Evolutionary conservation across 2,329 filamentous ascomycete genomes (phyloP).

Genomic region (Trichoderma polysporum): DNA sequence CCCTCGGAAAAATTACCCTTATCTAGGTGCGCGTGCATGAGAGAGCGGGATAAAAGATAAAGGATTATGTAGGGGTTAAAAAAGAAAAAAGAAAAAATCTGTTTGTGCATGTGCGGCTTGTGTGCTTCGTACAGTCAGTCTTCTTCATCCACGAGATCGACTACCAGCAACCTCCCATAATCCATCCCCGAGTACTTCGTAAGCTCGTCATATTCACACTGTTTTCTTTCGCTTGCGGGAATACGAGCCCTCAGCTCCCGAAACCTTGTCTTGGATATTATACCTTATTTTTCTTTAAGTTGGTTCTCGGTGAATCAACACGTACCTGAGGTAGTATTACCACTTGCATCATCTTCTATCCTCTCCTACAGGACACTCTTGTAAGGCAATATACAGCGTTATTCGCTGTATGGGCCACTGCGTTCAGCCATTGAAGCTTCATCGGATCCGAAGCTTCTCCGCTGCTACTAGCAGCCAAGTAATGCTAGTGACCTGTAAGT

Average conservation of each 20-base stretch:
- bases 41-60: background rate
- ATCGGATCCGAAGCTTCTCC: slow-evolving; percentile 7
- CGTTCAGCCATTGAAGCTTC: background rate
- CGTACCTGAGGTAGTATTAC: too few relatives aligned
- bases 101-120: background rate
- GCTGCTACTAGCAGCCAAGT: background rate
- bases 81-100: background rate
- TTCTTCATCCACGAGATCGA: background rate
- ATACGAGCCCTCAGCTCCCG: background rate
- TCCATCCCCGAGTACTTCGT: background rate
- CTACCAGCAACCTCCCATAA: background rate
- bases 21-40: too few relatives aligned
- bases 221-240: background rate
- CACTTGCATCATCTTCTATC: too few relatives aligned
- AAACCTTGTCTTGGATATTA: background rate
- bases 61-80: background rate
- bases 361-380: background rate
- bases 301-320: too few relatives aligned
- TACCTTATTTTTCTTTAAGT: background rate
- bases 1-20: background rate
- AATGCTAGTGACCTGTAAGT: background rate
- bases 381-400: background rate
- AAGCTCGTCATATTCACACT: background rate
- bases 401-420: background rate
- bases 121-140: background rate